Evolutionary conservation across 768 basidiomycete genomes (phyloP).

Genomic region (Stropharia rugosoannulata): DNA sequence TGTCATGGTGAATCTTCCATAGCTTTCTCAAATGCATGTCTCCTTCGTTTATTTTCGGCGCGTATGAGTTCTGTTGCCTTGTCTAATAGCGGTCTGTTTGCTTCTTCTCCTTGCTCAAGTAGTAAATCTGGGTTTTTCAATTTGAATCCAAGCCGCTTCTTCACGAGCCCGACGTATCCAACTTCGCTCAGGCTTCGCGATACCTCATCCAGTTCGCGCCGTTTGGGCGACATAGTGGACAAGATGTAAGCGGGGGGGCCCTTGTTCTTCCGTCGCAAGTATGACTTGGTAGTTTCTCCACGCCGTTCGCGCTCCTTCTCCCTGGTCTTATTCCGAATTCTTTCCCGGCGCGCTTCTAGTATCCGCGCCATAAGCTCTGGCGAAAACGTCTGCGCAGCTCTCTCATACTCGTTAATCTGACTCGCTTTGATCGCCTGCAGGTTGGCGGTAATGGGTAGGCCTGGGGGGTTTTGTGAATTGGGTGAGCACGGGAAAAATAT

Average conservation of each 20-base stretch:
- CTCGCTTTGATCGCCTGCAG: constrained; percentile 29
- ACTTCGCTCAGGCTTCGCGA: constrained; percentile 57
- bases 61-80: constrained; percentile 20
- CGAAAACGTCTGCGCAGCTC: constrained; percentile 42
- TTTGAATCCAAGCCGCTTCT: constrained; percentile 53
- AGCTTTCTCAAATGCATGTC: neutral
- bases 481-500: neutral
- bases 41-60: constrained; percentile 28
- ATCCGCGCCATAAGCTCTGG: constrained; percentile 48
- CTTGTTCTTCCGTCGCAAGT: constrained; percentile 44
- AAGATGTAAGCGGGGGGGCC: constrained; percentile 68
- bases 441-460: constrained; percentile 31
- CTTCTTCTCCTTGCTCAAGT: constrained; percentile 28
- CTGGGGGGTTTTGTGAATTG: constrained; percentile 22
- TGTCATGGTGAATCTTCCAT: neutral
- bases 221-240: constrained; percentile 45
- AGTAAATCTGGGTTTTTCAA: constrained; percentile 39
- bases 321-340: constrained; percentile 63
- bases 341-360: constrained; percentile 56
- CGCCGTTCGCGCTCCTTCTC: constrained; percentile 58
- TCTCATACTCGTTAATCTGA: constrained; percentile 38
- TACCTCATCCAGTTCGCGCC: constrained; percentile 48
- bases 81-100: constrained; percentile 27
- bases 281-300: constrained; percentile 57
- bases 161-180: constrained; percentile 71